phyloP scores from a whole-genome alignment of 2,329 filamentous ascomycete species.

The Coniochaeta hoffmannii region DNA sequence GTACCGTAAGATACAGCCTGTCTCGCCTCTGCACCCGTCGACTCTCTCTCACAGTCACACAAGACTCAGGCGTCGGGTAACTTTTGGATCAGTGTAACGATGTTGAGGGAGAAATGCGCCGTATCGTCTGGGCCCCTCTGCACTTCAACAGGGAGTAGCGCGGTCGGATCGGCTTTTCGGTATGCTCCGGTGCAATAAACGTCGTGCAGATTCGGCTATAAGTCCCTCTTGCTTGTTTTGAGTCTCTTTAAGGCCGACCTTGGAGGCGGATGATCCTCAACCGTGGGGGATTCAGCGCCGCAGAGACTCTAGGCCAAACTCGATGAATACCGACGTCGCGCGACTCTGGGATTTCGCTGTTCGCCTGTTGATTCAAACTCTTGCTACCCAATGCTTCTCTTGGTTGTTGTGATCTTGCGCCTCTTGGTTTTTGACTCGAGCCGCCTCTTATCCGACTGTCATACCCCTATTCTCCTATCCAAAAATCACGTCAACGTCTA shows the following conservation, averaged over 20 bases:
- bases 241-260: neutral
- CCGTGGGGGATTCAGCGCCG: too few species aligned
- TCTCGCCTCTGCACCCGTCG: neutral
- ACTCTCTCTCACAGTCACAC: neutral
- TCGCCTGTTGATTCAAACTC: neutral
- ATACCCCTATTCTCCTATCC: neutral
- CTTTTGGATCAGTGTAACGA: slow-evolving; percentile 1
- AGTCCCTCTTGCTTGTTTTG: neutral
- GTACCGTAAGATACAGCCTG: neutral
- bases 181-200: neutral
- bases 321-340: neutral
- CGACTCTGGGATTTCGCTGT: neutral
- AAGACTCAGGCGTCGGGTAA: neutral
- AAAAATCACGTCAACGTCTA: neutral
- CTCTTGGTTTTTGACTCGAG: neutral
- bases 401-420: neutral
- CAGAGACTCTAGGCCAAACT: neutral
- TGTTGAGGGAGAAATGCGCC: neutral
- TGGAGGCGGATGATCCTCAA: neutral
- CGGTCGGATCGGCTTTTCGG: neutral
- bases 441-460: neutral
- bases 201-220: neutral
- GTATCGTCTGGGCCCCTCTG: neutral
- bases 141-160: neutral
- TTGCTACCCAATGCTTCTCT: neutral